Base-by-base conservation (phyloP, 345 rosid species). In the Linum usitatissimum region DNA sequence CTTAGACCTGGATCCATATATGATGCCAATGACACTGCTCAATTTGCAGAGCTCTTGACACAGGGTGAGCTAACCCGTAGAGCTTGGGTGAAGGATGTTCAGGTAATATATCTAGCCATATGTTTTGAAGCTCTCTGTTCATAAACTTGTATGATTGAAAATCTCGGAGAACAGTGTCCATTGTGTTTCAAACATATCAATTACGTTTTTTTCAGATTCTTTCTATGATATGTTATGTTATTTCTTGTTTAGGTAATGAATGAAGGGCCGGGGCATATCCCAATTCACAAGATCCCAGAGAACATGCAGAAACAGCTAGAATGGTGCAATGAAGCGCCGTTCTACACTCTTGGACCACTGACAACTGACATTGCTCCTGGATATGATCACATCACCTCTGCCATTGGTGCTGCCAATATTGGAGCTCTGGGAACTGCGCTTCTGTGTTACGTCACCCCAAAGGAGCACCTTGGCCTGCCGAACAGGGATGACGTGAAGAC, bases 361-460 rank as follows among this genome's bases (percentile, higher is more conserved):
- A 94, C 99, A 62, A 90, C 99, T 53, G 99, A 94, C 65, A 78
- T 94, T 55, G 96, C 99, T 30, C 97, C 97, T 66, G 97, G 95
- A 55, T 94, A 94, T 68, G 99, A 90, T 70, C 99, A 94, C 73
- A 90, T 94, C 30, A 94, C 97, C 63, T 94, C 99, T 51, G 97
- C 99, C 64, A 94, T 94, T 51, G 99, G 99, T 42, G 96, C 99
- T 71, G 99, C 99, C 71, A 90, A 90, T 68, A 94, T 94, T 55
- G 97, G 97, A 68, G 96, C 97, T 51, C 91, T 94, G 53, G 99
- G 99, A 30, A 94, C 97, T 63, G 95, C 99, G 61, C 99, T 94
- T 71, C 95, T 94, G 17, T 94, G 99, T 70, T 94, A 94, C 65
- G 99, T 94, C 30, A 88, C 99, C 30, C 99, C 97, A 45, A 94